A percentile compares a stretch with the other conserved stretches of the same genome.
Evolutionary conservation across 495 filamentous ascomycete genomes (phyloP).

Genomic region (Penicillium turbatum): DNA sequence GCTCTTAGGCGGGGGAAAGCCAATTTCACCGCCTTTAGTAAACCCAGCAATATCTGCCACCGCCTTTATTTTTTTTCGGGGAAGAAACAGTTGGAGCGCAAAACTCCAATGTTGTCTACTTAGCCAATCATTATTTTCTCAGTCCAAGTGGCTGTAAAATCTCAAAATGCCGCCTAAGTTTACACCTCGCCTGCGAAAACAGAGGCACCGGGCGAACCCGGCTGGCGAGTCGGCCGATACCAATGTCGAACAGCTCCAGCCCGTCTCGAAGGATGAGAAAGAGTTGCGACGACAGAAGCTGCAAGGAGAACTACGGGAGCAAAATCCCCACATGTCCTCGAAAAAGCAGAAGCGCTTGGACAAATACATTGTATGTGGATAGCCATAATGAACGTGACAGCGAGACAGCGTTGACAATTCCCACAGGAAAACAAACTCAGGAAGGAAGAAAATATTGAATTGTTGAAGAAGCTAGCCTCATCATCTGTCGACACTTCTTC

Average conservation of each 20-base stretch:
- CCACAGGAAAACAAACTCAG: conserved; percentile 78
- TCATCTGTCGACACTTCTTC: conserved; percentile 77
- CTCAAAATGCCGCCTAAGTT: conserved; percentile 65
- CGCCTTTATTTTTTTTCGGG: conserved; percentile 30
- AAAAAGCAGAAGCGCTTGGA: conserved; percentile 95
- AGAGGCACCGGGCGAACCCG: conserved; percentile 46
- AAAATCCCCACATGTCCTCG: conserved; percentile 68
- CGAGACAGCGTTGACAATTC: conserved; percentile 17
- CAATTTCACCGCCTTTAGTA: conserved; percentile 16
- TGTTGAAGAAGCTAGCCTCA: conserved; percentile 76
- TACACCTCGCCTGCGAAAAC: conserved; percentile 75
- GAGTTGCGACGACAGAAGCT: conserved; percentile 67
- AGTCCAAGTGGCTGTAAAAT: conserved; percentile 13
- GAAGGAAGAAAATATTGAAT: conserved; percentile 85
- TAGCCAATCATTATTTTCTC: conserved; percentile 12
- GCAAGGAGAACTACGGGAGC: conserved; percentile 55
- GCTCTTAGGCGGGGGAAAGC: conserved; percentile 14
- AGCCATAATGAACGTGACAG: background rate
- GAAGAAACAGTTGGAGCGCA: conserved; percentile 13
- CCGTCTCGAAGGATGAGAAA: conserved; percentile 59
- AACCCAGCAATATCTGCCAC: conserved; percentile 18
- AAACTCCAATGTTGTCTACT: background rate
- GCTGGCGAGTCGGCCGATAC: conserved; percentile 51
- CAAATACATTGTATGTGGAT: conserved; percentile 75
- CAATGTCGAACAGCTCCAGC: conserved; percentile 68